Conservation (phyloP, 2,329 filamentous ascomycete genomes). For the Talaromyces sp. region DNA sequence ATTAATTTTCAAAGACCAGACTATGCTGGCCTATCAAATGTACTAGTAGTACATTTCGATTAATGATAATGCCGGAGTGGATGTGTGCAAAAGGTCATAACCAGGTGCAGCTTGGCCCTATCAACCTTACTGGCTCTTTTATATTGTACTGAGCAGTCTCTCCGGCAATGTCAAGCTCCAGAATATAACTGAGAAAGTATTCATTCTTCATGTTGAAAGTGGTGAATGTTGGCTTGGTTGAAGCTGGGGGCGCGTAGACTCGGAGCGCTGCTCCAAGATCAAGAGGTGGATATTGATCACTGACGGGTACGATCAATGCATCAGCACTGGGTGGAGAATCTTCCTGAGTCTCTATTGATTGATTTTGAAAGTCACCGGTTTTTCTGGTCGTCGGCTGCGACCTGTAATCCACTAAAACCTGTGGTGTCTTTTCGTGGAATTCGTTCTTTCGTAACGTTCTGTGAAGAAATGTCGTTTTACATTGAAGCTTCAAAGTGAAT, state of each 20-base stretch:
- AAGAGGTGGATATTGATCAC: background rate
- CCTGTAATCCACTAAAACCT: background rate
- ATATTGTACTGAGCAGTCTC: background rate
- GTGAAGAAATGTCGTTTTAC: background rate
- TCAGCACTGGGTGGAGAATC: background rate
- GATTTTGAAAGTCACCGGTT: background rate
- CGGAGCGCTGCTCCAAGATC: conserved; percentile 1
- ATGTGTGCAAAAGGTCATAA: no score
- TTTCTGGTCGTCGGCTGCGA: background rate
- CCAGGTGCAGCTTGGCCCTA: conserved; percentile 1
- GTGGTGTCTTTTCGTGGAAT: background rate
- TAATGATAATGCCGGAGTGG: no score
- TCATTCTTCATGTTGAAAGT: conserved; percentile 1
- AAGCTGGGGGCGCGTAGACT: background rate
- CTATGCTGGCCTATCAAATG: no score
- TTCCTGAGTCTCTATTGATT: background rate
- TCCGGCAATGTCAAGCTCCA: background rate
- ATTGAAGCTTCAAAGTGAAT: background rate
- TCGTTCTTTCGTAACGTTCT: background rate
- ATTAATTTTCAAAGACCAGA: no score
- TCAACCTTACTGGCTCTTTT: background rate
- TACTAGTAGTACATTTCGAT: no score
- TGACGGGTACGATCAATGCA: background rate
- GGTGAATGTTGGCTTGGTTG: conserved; percentile 1
- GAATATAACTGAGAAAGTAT: background rate